A percentile compares a stretch with the other conserved stretches of the same genome.
Conservation (phyloP, 352 stramenopile genomes). For the Globisporangium solare region DNA sequence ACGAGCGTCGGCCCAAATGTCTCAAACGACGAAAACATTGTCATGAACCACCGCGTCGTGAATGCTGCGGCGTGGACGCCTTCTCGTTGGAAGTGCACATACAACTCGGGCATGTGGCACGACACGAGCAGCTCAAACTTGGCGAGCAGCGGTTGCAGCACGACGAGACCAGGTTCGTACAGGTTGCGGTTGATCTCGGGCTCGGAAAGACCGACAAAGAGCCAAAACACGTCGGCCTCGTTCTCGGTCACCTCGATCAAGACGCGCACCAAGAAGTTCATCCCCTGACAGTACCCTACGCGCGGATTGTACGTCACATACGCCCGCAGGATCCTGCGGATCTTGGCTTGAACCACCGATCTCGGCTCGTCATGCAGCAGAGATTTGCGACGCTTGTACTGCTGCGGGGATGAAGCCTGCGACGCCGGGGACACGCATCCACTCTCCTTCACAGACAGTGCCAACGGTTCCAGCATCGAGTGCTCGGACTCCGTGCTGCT, state of each 20-base stretch:
- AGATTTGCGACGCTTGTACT: too few relatives aligned
- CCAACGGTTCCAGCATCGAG: slow-evolving; percentile 3
- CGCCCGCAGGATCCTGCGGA: slow-evolving; percentile 70
- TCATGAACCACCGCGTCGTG: slow-evolving; percentile 80
- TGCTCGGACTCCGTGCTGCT: slow-evolving; percentile 1
- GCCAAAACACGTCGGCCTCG: slow-evolving; percentile 78
- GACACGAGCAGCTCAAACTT: slow-evolving; percentile 67
- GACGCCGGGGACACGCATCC: too few relatives aligned
- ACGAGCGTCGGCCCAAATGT: slow-evolving; percentile 66
- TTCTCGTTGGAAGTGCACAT: slow-evolving; percentile 50
- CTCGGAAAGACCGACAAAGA: slow-evolving; percentile 76
- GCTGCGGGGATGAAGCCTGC: too few relatives aligned
- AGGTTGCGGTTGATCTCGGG: slow-evolving; percentile 67
- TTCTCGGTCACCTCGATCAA: slow-evolving; percentile 60
- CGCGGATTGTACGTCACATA: slow-evolving; percentile 81
- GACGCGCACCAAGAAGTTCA: slow-evolving; percentile 79
- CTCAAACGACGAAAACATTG: slow-evolving; percentile 80
- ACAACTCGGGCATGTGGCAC: slow-evolving; percentile 60
- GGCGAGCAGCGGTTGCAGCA: slow-evolving; percentile 57
- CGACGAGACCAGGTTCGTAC: slow-evolving; percentile 69
- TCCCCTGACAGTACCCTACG: slow-evolving; percentile 86
- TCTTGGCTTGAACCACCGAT: slow-evolving; percentile 42
- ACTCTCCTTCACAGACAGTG: too few relatives aligned
- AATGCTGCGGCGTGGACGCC: slow-evolving; percentile 67
- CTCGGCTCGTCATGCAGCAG: neutral